Conservation (phyloP, 1,284 basidiomycete species). For the Leccinum olivaceoglutinosum region DNA sequence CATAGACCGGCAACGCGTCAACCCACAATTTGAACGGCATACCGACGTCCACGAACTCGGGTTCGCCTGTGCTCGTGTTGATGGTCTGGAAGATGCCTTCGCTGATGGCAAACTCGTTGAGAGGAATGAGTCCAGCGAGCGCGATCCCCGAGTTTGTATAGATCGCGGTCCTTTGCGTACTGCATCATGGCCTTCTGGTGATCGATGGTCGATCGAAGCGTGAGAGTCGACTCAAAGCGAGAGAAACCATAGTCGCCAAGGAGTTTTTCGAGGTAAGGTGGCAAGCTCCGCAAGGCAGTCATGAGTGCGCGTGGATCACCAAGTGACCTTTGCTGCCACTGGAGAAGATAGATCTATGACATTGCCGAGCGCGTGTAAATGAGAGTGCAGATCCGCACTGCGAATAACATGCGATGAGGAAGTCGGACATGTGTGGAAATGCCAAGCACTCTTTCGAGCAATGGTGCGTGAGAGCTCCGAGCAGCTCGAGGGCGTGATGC, state of each 20-base stretch:
- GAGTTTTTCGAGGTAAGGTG: conserved; percentile 39
- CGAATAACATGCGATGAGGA: conserved; percentile 53
- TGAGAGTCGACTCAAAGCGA: conserved; percentile 41
- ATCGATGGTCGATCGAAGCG: conserved; percentile 33
- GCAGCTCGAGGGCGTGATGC: conserved; percentile 43
- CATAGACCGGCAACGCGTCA: conserved; percentile 49
- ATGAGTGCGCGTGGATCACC: conserved; percentile 42
- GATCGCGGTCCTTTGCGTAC: conserved; percentile 38
- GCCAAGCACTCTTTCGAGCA: conserved; percentile 38
- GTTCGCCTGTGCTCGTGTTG: conserved; percentile 37
- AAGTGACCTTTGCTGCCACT: conserved; percentile 36
- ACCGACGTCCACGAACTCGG: conserved; percentile 37
- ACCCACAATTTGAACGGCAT: conserved; percentile 52
- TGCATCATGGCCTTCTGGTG: conserved; percentile 49
- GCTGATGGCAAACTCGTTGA: conserved; percentile 51
- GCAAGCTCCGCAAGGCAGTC: conserved; percentile 34
- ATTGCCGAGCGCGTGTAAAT: conserved; percentile 42
- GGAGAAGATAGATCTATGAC: conserved; percentile 44
- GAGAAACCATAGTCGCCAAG: conserved; percentile 43
- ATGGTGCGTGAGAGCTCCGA: conserved; percentile 39
- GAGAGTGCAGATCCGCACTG: conserved; percentile 44
- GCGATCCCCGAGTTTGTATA: conserved; percentile 44
- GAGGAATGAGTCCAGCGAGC: conserved; percentile 42
- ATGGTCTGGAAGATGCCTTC: conserved; percentile 45
- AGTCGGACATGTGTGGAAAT: conserved; percentile 37